Conservation (phyloP, 1,284 basidiomycete species). For the Boletus sp. region DNA sequence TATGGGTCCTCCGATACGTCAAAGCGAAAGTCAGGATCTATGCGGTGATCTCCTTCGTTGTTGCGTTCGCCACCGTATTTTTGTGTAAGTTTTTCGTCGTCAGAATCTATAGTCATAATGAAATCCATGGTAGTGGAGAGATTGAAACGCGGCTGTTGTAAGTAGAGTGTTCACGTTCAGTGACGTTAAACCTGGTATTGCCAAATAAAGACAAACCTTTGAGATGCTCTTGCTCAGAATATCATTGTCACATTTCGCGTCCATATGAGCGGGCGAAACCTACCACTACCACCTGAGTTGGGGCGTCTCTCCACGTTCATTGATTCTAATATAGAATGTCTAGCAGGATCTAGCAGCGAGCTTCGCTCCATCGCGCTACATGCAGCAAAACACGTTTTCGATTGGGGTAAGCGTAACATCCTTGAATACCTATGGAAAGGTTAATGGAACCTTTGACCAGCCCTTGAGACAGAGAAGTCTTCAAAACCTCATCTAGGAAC, state of each 20-base stretch:
- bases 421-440: slow-evolving; percentile 8
- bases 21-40: slow-evolving; percentile 82
- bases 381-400: slow-evolving; percentile 76
- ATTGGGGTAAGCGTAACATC: slow-evolving; percentile 57
- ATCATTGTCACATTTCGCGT: neutral
- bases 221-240: no score
- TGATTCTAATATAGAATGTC: slow-evolving; percentile 48
- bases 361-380: slow-evolving; percentile 59
- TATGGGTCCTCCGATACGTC: slow-evolving; percentile 74
- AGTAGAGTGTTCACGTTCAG: neutral
- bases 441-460: slow-evolving; percentile 34
- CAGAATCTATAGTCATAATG: slow-evolving; percentile 80
- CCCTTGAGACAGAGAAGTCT: slow-evolving; percentile 57
- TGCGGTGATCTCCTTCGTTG: slow-evolving; percentile 45
- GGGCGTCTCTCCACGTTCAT: slow-evolving; percentile 49
- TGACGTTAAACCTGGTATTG: neutral
- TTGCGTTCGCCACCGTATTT: slow-evolving; percentile 22
- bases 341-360: slow-evolving; percentile 54
- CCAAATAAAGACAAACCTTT: slow-evolving; percentile 27
- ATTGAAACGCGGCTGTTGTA: no score
- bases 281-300: slow-evolving; percentile 39
- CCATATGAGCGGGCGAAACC: slow-evolving; percentile 19
- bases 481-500: slow-evolving; percentile 65
- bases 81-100: slow-evolving; percentile 48
- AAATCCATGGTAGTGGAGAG: slow-evolving; percentile 45